A percentile compares a stretch with the other conserved stretches of the same genome.
Evolutionary conservation across 148 eudicot genomes (phyloP).

Genomic region (Rhododendron griersonianum): DNA sequence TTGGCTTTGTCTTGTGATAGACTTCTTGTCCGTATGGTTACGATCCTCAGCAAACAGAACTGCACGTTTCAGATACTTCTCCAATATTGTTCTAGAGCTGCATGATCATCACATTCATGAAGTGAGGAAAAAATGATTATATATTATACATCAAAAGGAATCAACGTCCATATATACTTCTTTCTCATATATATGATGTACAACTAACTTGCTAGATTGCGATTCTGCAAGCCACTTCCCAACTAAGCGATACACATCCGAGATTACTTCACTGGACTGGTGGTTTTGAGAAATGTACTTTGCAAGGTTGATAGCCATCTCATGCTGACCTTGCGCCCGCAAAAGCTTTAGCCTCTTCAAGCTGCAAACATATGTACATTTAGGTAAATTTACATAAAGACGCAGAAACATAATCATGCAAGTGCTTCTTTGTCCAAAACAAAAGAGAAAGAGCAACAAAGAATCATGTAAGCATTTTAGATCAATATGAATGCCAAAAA

Average conservation of each 20-base stretch:
- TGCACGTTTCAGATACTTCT: slow-evolving; percentile 82
- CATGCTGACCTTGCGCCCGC: slow-evolving; percentile 87
- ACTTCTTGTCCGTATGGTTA: slow-evolving; percentile 36
- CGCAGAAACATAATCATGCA: neutral
- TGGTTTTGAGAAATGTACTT: slow-evolving; percentile 64
- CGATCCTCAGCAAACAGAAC: slow-evolving; percentile 61
- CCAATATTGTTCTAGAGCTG: slow-evolving; percentile 94
- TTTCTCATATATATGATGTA: neutral
- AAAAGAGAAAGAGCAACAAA: slow-evolving; percentile 5
- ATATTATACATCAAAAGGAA: neutral
- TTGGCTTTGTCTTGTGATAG: slow-evolving; percentile 59
- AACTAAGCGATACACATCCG: slow-evolving; percentile 87
- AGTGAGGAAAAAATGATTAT: slow-evolving; percentile 5
- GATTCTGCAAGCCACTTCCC: slow-evolving; percentile 98
- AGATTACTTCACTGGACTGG: slow-evolving; percentile 48
- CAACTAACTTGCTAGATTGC: slow-evolving; percentile 87
- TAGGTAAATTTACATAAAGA: neutral
- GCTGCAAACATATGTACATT: slow-evolving; percentile 34
- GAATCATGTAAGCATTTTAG: neutral
- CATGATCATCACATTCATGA: slow-evolving; percentile 21
- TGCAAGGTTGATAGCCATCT: slow-evolving; percentile 94
- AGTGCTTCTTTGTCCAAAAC: neutral
- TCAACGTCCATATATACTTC: neutral
- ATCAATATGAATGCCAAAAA: neutral
- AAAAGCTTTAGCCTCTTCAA: slow-evolving; percentile 97